phyloP scores from a whole-genome alignment of 208 protist genomes.

The Crithidia expoeki region DNA sequence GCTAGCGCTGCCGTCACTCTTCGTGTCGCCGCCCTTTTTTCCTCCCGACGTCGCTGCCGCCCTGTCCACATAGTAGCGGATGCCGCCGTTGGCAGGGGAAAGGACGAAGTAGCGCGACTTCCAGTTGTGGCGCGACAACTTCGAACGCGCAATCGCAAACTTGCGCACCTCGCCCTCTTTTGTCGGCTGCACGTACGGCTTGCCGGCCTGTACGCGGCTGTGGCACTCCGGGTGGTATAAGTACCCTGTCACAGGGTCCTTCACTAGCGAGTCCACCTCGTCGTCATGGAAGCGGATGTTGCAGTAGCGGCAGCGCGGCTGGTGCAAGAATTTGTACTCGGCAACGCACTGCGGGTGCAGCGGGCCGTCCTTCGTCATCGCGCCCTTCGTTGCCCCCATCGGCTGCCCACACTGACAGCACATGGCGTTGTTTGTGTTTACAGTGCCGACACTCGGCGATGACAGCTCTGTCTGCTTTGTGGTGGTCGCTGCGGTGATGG shows the following conservation, averaged over 20 bases:
- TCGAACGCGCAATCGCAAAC: conserved; percentile 50
- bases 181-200: conserved; percentile 38
- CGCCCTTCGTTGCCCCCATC: conserved; percentile 30
- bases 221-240: conserved; percentile 40
- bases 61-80: conserved; percentile 45
- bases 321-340: conserved; percentile 47
- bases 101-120: conserved; percentile 55
- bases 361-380: conserved; percentile 36
- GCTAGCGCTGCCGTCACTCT: conserved; percentile 29
- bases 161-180: conserved; percentile 45
- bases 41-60: conserved; percentile 22
- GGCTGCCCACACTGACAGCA: conserved; percentile 49
- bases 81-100: conserved; percentile 27
- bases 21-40: conserved; percentile 21
- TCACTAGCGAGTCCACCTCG: conserved; percentile 33
- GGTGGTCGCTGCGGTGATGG: conserved; percentile 13
- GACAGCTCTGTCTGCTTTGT: conserved; percentile 3
- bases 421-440: neutral
- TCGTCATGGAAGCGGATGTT: conserved; percentile 41
- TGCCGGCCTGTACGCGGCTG: conserved; percentile 18
- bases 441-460: neutral
- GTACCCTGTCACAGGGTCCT: conserved; percentile 34
- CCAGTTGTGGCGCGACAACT: conserved; percentile 52
- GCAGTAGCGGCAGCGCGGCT: conserved; percentile 54
- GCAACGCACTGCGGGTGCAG: conserved; percentile 44